Base-by-base conservation (phyloP, 139 green algal genomes). In the Picocystis salinarum region DNA sequence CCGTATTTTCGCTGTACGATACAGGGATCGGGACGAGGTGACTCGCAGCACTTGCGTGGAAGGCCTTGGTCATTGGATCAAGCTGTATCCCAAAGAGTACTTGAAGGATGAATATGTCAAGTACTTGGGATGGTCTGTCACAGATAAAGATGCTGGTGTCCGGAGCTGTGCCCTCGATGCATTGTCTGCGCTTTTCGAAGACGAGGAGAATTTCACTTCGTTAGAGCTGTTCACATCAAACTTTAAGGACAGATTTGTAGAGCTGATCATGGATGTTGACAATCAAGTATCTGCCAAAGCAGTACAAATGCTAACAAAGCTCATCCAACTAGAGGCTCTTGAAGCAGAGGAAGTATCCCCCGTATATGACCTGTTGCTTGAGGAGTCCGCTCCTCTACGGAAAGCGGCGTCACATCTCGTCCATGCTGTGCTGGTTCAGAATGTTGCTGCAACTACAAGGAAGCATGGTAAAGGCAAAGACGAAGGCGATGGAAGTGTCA, bases 111-210 rank as follows among this genome's bases (percentile, higher is more conserved):
- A 59, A 1, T 87, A 91, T 66, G 70, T 95, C 42, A 94, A 95
- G 63, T 96, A 96, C 71, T 45, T 95, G n/a, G 86, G 75, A 4
- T 96, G 85, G 84, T 70, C 73, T 5, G 56, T 96, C 22, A 81
- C 69, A 18, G 86, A 96, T 71, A 75, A 64, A 62, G 61, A 71
- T 7, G 33, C 71, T 3, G 1, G 40, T 2, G 80, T 93, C 15
- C 61, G 81, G 1, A 28, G 42, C 22, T 42, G 50, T n/a, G 59
- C 72, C 2, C 33, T 77, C 11, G 23, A 19, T 20, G 61, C 71
- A 10, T 46, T 91, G 20, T 39, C 52, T 17, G 28, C 30, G 27
- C 59, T 92, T 9, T 90, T 87, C 52, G 13, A 9, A 19, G 31
- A 54, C 22, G 39, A 60, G 23, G 57, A 67, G 26, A 67, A 83